These are phyloP conservation scores for Vitis hybrid DNA, from an alignment of 177 flowering plant species.

Conservation along the genomic window DNA sequence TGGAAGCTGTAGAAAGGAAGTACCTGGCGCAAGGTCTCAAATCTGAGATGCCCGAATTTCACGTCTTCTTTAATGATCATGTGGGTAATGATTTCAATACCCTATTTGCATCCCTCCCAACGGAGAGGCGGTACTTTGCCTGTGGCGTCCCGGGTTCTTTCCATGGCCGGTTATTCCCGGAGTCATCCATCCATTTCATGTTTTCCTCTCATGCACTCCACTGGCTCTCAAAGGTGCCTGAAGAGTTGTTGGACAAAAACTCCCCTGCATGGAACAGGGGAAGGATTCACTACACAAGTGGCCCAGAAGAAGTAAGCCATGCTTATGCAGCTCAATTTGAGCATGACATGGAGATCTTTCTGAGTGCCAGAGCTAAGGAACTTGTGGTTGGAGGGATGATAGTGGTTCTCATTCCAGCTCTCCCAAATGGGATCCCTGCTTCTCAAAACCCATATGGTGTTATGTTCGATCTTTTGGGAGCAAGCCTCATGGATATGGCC, in stretches of 20 bases:
- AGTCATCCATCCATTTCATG: constrained; percentile 26
- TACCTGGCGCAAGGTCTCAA: constrained; percentile 3
- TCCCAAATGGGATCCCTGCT: constrained; percentile 1
- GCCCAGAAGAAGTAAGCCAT: constrained; percentile 19
- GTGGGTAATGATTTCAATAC: constrained; percentile 46
- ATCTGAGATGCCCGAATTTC: constrained; percentile 10
- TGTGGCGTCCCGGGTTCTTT: constrained; percentile 44
- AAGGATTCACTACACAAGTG: constrained; percentile 28
- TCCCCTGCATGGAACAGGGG: constrained; percentile 44
- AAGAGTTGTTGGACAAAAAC: constrained; percentile 16
- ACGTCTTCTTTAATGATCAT: constrained; percentile 36
- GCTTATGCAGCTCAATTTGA: constrained; percentile 39
- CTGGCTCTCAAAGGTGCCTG: constrained; percentile 37
- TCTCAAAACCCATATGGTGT: neutral
- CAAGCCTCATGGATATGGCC: constrained; percentile 22
- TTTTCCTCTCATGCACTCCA: constrained; percentile 34
- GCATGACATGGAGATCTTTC: constrained; percentile 29
- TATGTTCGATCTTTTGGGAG: constrained; percentile 11
- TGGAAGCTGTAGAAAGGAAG: constrained; percentile 31
- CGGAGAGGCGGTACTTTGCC: constrained; percentile 15
- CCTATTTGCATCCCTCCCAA: constrained; percentile 27
- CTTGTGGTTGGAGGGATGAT: constrained; percentile 28
- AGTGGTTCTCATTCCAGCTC: constrained; percentile 6
- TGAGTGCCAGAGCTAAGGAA: constrained; percentile 33
- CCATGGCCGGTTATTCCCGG: constrained; percentile 34